Evolutionary conservation across 345 rosid species (phyloP), one percentile per base, ranked within the genome.

Genomic region (Stellera chamaejasme): DNA sequence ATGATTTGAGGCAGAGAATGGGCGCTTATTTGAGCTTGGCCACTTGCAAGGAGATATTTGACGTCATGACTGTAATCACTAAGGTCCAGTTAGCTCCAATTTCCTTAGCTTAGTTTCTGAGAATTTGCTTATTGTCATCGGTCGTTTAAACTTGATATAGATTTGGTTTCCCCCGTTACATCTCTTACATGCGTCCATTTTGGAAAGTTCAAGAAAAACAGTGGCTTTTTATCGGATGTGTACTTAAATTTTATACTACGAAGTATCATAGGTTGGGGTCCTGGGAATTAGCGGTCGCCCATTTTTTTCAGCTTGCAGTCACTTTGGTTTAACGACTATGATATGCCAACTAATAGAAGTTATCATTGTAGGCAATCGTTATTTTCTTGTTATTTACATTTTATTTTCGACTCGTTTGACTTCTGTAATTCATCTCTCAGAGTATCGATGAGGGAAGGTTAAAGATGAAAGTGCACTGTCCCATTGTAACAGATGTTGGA

Each of bases 401-500:
- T 32, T 32, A 32, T 32, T 32, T 32, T 32, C 39, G 9, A 32
- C 39, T 1, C 39, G 39, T 32, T 32, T 32, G 39, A 32, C 39
- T 2, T 2, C 1, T 56, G 48, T 55, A 52, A 41, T 39, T 60
- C 63, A 27, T 62, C 68, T 53, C 50, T 6, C 78, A 92, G 98
- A 88, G 68, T 77, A 82, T 92, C 27, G 96, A 92, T 66, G 90
- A 84, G 55, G 91, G 98, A 51, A 82, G 98, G 77, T 69, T 92
- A 71, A 88, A 74, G 53, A 84, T 92, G 95, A 92, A 70, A 74
- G 58, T 80, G 19, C 87, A 88, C 59, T 92, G 98, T 64, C 95
- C 93, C 49, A 78, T 92, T 50, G 90, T 88, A 28, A 84, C 98
- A 52, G 98, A 92, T 74, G 66, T 84, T 63, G 96, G 95, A 59